Conservation (phyloP, 2,329 filamentous ascomycete genomes). For the Pseudogymnoascus sp. region DNA sequence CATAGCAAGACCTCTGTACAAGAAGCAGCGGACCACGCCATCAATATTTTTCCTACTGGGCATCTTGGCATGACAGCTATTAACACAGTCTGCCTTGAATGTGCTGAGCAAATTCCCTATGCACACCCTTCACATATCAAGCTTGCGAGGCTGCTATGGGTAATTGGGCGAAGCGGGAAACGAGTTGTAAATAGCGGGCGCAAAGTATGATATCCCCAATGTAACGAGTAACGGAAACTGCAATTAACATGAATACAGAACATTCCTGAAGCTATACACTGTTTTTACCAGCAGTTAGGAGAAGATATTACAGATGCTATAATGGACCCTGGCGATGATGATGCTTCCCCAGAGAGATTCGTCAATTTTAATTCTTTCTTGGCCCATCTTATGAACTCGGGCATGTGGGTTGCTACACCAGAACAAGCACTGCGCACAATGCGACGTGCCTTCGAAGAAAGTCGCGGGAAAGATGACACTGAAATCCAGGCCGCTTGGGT, state of each 20-base stretch:
- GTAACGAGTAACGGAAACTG: not conserved
- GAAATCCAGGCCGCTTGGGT: not conserved
- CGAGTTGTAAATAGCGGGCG: not conserved
- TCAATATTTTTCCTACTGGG: not conserved
- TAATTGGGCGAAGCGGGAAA: not conserved
- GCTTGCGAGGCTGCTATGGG: not conserved
- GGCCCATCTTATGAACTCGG: not conserved
- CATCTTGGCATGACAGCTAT: not conserved
- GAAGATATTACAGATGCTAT: not conserved
- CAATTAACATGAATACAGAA: not conserved
- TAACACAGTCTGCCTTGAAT: not conserved
- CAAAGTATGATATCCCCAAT: not conserved
- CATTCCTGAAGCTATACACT: not conserved
- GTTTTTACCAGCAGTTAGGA: not conserved
- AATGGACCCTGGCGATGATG: not conserved
- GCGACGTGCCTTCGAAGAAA: not conserved
- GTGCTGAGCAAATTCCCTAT: not conserved
- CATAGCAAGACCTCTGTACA: not conserved
- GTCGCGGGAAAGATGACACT: not conserved
- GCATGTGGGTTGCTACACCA: not conserved
- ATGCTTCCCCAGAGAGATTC: not conserved
- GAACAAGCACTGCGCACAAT: not conserved
- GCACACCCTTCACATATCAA: not conserved
- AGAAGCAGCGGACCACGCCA: not conserved
- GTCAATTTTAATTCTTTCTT: not conserved